Percentiles rank a stretch among this genome's conserved stretches.
Evolutionary conservation across 2,329 filamentous ascomycete genomes (phyloP).

Genomic region (Trichoderma sp.): DNA sequence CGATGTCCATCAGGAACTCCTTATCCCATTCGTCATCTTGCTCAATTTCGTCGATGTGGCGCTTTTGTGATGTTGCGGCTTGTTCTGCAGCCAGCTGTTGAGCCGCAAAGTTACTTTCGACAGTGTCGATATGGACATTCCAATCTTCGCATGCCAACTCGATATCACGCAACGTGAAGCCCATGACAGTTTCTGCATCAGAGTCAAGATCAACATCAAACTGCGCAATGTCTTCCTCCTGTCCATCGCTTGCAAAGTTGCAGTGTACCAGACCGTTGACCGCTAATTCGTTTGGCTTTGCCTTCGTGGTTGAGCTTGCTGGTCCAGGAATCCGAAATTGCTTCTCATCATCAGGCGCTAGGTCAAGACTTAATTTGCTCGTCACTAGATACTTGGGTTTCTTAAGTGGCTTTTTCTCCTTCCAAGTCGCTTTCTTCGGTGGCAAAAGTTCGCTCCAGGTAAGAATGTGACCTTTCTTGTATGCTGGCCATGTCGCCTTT

Average conservation of each 20-base stretch:
- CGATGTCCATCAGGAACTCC: conserved; percentile 57
- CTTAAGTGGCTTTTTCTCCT: conserved; percentile 76
- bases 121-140: conserved; percentile 62
- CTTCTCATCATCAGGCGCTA: conserved; percentile 84
- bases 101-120: conserved; percentile 41
- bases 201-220: conserved; percentile 54
- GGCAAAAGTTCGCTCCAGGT: conserved; percentile 83
- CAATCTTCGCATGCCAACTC: conserved; percentile 86
- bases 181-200: conserved; percentile 68
- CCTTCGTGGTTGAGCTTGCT: conserved; percentile 53
- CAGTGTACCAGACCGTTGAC: conserved; percentile 51
- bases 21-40: conserved; percentile 64
- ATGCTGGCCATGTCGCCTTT: conserved; percentile 78
- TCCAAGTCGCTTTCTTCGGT: conserved; percentile 74
- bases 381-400: conserved; percentile 80
- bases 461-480: conserved; percentile 72
- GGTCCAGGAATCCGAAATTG: conserved; percentile 74
- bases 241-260: conserved; percentile 39
- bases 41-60: conserved; percentile 38
- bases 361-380: conserved; percentile 84
- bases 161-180: conserved; percentile 77
- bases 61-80: conserved; percentile 35
- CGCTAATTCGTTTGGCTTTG: conserved; percentile 56
- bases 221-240: conserved; percentile 41
- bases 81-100: conserved; percentile 37